phyloP scores from a whole-genome alignment of 1,139 yeast species.

The Yamadazyma atmosphaerica region DNA sequence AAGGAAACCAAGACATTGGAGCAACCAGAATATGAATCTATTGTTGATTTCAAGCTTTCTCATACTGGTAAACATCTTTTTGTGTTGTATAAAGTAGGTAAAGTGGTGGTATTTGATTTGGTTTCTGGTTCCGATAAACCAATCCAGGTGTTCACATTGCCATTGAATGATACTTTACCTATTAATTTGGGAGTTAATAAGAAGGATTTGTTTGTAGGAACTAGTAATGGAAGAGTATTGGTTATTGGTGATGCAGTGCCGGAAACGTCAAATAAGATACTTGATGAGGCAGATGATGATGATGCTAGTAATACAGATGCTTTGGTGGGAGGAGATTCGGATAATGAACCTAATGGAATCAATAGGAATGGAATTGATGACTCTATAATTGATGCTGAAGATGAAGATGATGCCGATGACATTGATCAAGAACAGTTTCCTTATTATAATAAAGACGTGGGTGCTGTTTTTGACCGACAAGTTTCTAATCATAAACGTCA shows the following conservation, averaged over 20 bases:
- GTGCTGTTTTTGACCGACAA: constrained; percentile 17
- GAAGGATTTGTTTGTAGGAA: constrained; percentile 45
- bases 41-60: constrained; percentile 14
- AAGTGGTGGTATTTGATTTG: constrained; percentile 12
- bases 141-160: constrained; percentile 7
- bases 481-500: constrained; percentile 24
- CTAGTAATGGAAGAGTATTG: constrained; percentile 53
- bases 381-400: constrained; percentile 30
- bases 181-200: constrained; percentile 27
- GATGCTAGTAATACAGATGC: constrained; percentile 28
- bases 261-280: constrained; percentile 4
- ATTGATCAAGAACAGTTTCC: constrained; percentile 18
- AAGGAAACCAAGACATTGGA: constrained; percentile 9
- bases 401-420: constrained; percentile 28
- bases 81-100: constrained; percentile 13
- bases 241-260: constrained; percentile 32
- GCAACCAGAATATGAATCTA: constrained; percentile 6
- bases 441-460: constrained; percentile 19
- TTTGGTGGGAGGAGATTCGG: constrained; percentile 11
- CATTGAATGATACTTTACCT: constrained; percentile 10
- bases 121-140: constrained; percentile 10
- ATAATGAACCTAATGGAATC: constrained; percentile 16
- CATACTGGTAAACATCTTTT: constrained; percentile 11
- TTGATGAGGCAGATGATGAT: constrained; percentile 18
- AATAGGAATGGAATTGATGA: constrained; percentile 17